Evolutionary conservation across 2,329 filamentous ascomycete genomes (phyloP), one percentile per base, ranked within the genome.

Genomic region (Ilyonectria mors-panacis): DNA sequence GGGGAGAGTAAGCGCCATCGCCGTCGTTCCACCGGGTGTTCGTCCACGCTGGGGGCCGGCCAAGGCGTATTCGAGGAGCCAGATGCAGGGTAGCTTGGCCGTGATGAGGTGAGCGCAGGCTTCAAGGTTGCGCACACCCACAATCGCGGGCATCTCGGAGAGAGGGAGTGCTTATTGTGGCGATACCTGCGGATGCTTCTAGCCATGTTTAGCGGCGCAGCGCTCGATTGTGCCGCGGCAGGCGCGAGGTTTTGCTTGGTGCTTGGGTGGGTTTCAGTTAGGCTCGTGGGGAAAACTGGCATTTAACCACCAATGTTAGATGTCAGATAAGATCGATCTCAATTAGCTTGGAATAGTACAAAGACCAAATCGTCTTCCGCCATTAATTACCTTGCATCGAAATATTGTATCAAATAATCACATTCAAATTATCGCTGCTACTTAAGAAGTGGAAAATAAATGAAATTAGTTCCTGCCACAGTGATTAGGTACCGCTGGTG

Each of bases 141-240:
- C 12, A 26, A 28, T 12, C 17, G 28, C 37, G 44, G 30, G 21
- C 19, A 21, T n/a, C 7, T 13, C 28, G 19, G 30, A 12, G 37
- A 28, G 35, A 59, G 48, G 51, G 54, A 42, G 55, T 59, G 55
- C 55, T 42, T 59, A 59, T 53, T 17, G 62, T 59, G 62, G 62
- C 62, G 48, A 63, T 26, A 28, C 35, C 12, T 35, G 17, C 4
- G n/a, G 19, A 4, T 30, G 55, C 6, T 59, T 59, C 47, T 39
- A 64, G 55, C 55, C 55, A 30, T 21, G 37, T 55, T 61, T 61
- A 23, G 50, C 28, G 28, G 28, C 9, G 50, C 33, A 35, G 50
- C n/a, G n/a, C 50, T 35, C n/a, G 13, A 53, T 21, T 33, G 5
- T 35, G n/a, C n/a, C 21, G 50, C n/a, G 30, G 35, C 35, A n/a